Percentiles rank a stretch among this genome's conserved stretches.
Evolutionary conservation across 1,284 basidiomycete genomes (phyloP).

Genomic region (Tylopilus sp.): DNA sequence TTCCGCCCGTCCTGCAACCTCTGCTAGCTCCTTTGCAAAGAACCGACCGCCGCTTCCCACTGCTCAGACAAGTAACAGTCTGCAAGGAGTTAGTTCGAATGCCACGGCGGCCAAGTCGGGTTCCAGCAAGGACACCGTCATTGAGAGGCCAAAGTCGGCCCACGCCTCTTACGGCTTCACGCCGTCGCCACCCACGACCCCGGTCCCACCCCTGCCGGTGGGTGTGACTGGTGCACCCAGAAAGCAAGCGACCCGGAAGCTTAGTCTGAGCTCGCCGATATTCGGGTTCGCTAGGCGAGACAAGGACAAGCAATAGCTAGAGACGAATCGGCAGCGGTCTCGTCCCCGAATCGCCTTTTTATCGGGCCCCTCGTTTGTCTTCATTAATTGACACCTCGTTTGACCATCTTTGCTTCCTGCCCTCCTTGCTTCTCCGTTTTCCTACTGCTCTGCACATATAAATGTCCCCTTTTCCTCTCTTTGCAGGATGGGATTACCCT

Average conservation of each 20-base stretch:
- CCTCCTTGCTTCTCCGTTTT: neutral
- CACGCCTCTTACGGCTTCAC: constrained; percentile 19
- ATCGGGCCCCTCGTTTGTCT: neutral
- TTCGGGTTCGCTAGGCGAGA: constrained; percentile 56
- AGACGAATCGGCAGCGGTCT: neutral
- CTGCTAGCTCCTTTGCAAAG: constrained; percentile 11
- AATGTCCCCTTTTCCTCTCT: neutral
- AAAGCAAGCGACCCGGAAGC: constrained; percentile 55
- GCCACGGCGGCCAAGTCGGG: neutral
- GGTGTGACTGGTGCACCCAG: constrained; percentile 17
- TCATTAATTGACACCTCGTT: neutral
- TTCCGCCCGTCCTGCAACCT: constrained; percentile 26
- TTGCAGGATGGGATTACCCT: constrained; percentile 15
- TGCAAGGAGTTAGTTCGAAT: constrained; percentile 2
- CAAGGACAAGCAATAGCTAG: constrained; percentile 25
- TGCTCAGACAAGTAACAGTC: neutral
- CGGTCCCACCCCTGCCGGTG: constrained; percentile 19
- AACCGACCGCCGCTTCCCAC: neutral
- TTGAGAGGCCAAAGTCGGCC: constrained; percentile 28
- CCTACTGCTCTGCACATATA: constrained; percentile 5
- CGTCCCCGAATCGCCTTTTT: too few species aligned
- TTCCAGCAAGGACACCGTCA: neutral
- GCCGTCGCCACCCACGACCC: constrained; percentile 18
- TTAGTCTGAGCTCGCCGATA: constrained; percentile 62
- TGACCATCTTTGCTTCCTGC: constrained; percentile 11